Conservation (phyloP, 805 yeast genomes). For the Candida nonsorbophila region DNA sequence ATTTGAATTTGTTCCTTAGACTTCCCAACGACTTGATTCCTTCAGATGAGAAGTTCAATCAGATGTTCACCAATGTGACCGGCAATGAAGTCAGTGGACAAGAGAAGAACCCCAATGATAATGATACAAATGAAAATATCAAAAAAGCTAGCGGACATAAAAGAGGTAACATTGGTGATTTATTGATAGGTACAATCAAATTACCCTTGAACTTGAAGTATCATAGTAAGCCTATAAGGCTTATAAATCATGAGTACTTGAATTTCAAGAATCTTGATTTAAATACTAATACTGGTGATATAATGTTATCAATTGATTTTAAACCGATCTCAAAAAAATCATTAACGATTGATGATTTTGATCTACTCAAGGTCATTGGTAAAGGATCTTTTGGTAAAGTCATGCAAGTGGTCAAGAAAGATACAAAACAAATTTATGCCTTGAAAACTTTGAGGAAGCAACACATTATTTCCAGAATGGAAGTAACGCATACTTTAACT, state of each 20-base stretch:
- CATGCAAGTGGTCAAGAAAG: constrained; percentile 96
- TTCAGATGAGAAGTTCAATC: constrained; percentile 24
- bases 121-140: constrained; percentile 7
- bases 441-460: constrained; percentile 90
- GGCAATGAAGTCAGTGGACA: neutral
- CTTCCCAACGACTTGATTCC: constrained; percentile 63
- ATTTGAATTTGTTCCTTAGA: constrained; percentile 73
- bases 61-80: constrained; percentile 22
- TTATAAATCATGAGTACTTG: constrained; percentile 56
- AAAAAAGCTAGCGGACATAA: constrained; percentile 26
- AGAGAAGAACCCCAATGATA: neutral
- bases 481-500: constrained; percentile 93
- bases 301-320: constrained; percentile 63
- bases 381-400: constrained; percentile 98
- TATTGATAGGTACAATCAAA: constrained; percentile 68
- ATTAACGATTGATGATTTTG: constrained; percentile 86
- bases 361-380: constrained; percentile 89
- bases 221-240: constrained; percentile 46
- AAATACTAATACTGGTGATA: constrained; percentile 35
- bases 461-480: constrained; percentile 89
- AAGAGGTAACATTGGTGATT: constrained; percentile 47
- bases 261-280: constrained; percentile 25
- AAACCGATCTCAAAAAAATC: constrained; percentile 61
- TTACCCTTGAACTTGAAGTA: constrained; percentile 53
- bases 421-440: constrained; percentile 92